Evolutionary conservation across 116 monocot genomes (phyloP), one percentile per base, ranked within the genome.

Genomic region (Phalaenopsis hybrid): DNA sequence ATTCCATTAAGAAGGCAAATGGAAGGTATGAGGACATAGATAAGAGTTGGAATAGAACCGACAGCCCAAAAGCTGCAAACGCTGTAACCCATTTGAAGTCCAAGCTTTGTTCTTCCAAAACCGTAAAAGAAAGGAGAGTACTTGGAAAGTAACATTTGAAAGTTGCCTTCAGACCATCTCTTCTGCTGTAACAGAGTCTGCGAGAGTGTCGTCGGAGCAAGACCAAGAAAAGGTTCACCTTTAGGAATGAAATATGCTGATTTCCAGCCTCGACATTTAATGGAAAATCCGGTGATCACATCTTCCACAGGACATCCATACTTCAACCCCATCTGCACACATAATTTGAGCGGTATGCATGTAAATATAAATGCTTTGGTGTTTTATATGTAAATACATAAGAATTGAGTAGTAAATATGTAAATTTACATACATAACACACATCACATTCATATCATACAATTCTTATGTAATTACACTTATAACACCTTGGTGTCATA

Each of bases 301-400:
- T 92, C 92, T 70, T 92, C 92, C 20, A 90, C 88, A 11, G 88
- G 77, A 52, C 87, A 86, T 3, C 90, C 92, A 81, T 92, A 92
- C 80, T 85, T 92, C 65, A 92, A 63, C 6, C 92, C 92, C 21
- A 90, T 79, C 88, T 92, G 84, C 76, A 84, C 4, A 15, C 55
- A 55, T 55, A 55, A 55, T 55, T 55, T 41, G 41, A 41, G 41
- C 41, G 41, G 41, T 41, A 41, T 41, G 41, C 0, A 41, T 41
- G 41, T 41, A 41, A 41, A 41, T 41, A 41, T 41, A 41, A 41
- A 41, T 41, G 41, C 41, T 41, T 41, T 41, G 41, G 41, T 41
- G 41, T 41, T 41, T 0, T 41, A 41, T 41, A 41, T 41, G 41
- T 41, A 41, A 41, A 41, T 41, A 41, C 41, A 41, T 41, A 41